Conservation (phyloP, 441 rosid species). For the Bocquillonia castaneifolia region DNA sequence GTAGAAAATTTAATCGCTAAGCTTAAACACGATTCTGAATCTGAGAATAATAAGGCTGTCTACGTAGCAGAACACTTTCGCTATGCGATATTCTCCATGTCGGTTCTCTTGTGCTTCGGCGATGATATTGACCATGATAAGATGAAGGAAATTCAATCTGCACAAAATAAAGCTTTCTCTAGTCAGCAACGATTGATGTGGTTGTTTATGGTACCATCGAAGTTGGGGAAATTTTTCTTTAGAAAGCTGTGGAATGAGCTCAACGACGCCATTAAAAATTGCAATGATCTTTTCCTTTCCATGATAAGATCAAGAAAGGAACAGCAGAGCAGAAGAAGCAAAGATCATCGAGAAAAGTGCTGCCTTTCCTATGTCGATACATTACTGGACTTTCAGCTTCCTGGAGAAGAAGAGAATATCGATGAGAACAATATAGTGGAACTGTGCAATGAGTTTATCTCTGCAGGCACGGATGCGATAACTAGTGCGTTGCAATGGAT, state of each 20-base stretch:
- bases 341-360: neutral
- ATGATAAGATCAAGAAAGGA: constrained; percentile 24
- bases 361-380: constrained; percentile 22
- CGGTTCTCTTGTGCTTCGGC: constrained; percentile 37
- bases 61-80: constrained; percentile 24
- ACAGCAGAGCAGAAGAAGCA: neutral
- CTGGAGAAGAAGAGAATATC: constrained; percentile 24
- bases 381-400: constrained; percentile 21
- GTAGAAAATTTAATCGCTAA: constrained; percentile 20
- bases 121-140: constrained; percentile 25
- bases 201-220: constrained; percentile 37
- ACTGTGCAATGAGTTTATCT: constrained; percentile 24
- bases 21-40: constrained; percentile 6
- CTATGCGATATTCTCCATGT: constrained; percentile 35
- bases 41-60: neutral
- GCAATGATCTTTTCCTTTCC: constrained; percentile 14
- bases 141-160: constrained; percentile 23
- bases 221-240: constrained; percentile 26
- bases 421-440: constrained; percentile 15
- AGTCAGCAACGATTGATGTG: constrained; percentile 8
- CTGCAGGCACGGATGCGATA: neutral
- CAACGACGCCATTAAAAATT: neutral
- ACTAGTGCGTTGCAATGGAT: neutral
- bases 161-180: constrained; percentile 10
- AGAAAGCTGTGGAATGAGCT: constrained; percentile 21